Percentiles rank a stretch among this genome's conserved stretches.
phyloP scores from a whole-genome alignment of 2,329 filamentous ascomycete species.

The Paecilomyces variotii region DNA sequence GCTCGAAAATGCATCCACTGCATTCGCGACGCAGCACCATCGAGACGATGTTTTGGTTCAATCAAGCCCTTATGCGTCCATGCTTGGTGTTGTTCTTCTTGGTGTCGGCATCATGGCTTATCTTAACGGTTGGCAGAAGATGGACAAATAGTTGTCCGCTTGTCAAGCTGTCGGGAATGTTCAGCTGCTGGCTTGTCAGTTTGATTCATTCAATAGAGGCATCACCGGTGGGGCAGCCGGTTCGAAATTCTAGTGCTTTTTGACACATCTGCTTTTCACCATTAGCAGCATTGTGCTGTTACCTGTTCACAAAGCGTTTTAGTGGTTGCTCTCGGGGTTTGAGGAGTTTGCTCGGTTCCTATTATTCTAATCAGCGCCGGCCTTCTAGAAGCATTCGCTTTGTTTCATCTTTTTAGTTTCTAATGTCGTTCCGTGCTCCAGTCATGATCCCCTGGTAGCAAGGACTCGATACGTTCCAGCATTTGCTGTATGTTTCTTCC shows the following conservation, averaged over 20 bases:
- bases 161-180: conserved; percentile 3
- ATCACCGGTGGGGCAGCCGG: background rate
- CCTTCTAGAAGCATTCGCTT: conserved; percentile 3
- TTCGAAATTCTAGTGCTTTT: conserved; percentile 4
- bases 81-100: conserved; percentile 72
- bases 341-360: background rate
- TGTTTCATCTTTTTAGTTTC: conserved; percentile 7
- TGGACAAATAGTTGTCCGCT: conserved; percentile 33
- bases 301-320: background rate
- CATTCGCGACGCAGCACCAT: conserved; percentile 32
- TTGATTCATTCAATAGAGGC: background rate
- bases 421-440: conserved; percentile 14
- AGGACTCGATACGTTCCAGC: conserved; percentile 2
- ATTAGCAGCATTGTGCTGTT: background rate
- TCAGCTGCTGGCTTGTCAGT: background rate
- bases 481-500: conserved; percentile 6
- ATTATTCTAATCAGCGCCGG: background rate
- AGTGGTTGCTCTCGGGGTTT: background rate
- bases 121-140: conserved; percentile 70
- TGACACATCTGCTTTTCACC: conserved; percentile 3
- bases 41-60: conserved; percentile 39
- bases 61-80: conserved; percentile 67
- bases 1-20: conserved; percentile 33
- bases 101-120: conserved; percentile 82
- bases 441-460: conserved; percentile 19